Evolutionary conservation across 768 basidiomycete species (phyloP).

Genomic region (Dictyophora rubrovolvata): DNA sequence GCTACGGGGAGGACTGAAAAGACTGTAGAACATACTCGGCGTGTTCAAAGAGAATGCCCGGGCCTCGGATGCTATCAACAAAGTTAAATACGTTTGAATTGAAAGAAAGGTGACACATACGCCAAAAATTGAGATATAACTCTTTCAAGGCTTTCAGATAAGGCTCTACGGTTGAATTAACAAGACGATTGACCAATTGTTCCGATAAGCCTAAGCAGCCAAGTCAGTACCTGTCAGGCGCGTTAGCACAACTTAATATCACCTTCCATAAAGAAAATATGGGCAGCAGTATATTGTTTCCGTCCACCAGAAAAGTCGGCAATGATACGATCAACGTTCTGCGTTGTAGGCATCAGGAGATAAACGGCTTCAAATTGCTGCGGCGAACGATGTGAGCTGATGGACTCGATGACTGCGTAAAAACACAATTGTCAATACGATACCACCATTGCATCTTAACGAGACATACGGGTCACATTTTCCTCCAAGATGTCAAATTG

Average conservation of each 20-base stretch:
- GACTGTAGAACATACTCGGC: slow-evolving; percentile 76
- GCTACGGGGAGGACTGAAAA: slow-evolving; percentile 72
- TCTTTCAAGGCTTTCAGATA: slow-evolving; percentile 73
- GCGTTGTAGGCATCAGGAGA: slow-evolving; percentile 86
- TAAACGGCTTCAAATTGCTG: slow-evolving; percentile 91
- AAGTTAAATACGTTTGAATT: background rate
- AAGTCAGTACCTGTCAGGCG: background rate
- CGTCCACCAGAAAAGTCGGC: slow-evolving; percentile 61
- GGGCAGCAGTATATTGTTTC: slow-evolving; percentile 72
- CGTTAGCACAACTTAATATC: background rate
- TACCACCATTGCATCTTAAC: background rate
- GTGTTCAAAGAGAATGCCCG: slow-evolving; percentile 73
- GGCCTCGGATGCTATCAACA: slow-evolving; percentile 62
- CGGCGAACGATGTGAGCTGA: slow-evolving; percentile 71
- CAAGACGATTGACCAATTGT: slow-evolving; percentile 62
- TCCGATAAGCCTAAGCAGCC: slow-evolving; percentile 61
- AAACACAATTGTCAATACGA: background rate
- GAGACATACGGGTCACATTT: slow-evolving; percentile 82
- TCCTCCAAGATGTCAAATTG: slow-evolving; percentile 92
- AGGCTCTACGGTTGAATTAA: slow-evolving; percentile 65
- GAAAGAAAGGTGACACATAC: slow-evolving; percentile 35
- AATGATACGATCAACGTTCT: slow-evolving; percentile 88
- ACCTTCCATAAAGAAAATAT: slow-evolving; percentile 94
- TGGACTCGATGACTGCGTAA: slow-evolving; percentile 77
- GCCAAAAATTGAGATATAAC: slow-evolving; percentile 87